A percentile compares a stretch with the other conserved stretches of the same genome.
Evolutionary conservation across 768 basidiomycete genomes (phyloP).

Genomic region (Trametopsis cervina): DNA sequence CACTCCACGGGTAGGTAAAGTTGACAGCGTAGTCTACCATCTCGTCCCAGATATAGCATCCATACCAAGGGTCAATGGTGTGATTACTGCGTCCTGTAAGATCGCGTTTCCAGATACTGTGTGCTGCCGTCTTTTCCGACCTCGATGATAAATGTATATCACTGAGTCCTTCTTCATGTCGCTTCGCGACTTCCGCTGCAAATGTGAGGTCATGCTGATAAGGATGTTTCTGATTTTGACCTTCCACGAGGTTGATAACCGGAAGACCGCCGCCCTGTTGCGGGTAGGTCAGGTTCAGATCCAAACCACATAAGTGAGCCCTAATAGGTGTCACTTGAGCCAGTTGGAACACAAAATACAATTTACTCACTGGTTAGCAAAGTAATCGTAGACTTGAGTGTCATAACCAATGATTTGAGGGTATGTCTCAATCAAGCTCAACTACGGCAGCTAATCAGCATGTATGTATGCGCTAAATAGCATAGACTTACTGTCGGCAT

Average conservation of each 20-base stretch:
- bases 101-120: slow-evolving; percentile 37
- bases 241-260: slow-evolving; percentile 12
- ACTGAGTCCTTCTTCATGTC: not conserved
- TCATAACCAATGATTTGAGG: slow-evolving; percentile 75
- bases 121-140: slow-evolving; percentile 8
- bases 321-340: slow-evolving; percentile 24
- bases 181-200: not conserved
- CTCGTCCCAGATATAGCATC: slow-evolving; percentile 55
- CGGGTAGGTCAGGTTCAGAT: slow-evolving; percentile 66
- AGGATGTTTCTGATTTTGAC: not conserved
- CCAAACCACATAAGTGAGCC: slow-evolving; percentile 52
- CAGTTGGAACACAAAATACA: not conserved
- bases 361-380: slow-evolving; percentile 52
- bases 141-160: not conserved
- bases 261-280: slow-evolving; percentile 48
- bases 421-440: slow-evolving; percentile 58
- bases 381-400: slow-evolving; percentile 56
- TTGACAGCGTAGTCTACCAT: slow-evolving; percentile 69
- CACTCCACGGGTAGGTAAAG: slow-evolving; percentile 57
- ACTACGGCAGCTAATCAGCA: slow-evolving; percentile 25
- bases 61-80: slow-evolving; percentile 33
- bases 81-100: slow-evolving; percentile 43
- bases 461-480: not conserved
- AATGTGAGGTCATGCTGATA: not conserved
- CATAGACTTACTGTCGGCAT: slow-evolving; percentile 44